These are phyloP conservation scores for Metarhizium album DNA, from an alignment of 2,329 filamentous ascomycete genomes.

Conservation along the genomic window DNA sequence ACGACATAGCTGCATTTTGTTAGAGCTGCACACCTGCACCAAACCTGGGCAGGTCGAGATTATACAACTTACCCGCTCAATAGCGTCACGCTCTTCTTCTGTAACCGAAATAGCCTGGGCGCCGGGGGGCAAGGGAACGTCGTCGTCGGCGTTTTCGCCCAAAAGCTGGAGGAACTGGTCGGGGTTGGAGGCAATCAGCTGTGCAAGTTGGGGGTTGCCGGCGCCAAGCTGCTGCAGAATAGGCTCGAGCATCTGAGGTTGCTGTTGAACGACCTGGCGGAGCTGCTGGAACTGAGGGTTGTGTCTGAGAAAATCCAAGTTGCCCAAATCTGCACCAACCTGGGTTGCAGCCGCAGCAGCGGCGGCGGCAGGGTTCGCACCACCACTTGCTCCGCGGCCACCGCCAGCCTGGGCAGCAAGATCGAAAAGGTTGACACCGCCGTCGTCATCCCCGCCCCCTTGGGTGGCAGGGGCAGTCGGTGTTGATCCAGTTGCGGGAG, in stretches of 20 bases:
- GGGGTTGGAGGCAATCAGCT: constrained; percentile 82
- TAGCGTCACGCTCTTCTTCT: constrained; percentile 91
- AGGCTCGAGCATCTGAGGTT: constrained; percentile 96
- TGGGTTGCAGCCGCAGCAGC: constrained; percentile 40
- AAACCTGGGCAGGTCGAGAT: neutral
- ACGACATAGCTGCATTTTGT: constrained; percentile 60
- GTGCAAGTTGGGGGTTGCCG: constrained; percentile 87
- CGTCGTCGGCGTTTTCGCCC: constrained; percentile 77
- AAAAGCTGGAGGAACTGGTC: constrained; percentile 88
- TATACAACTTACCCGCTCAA: constrained; percentile 62
- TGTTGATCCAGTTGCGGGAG: constrained; percentile 28
- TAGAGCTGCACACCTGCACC: neutral
- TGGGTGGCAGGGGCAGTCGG: constrained; percentile 20
- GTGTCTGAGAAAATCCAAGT: constrained; percentile 86
- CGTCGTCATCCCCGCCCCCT: constrained; percentile 46
- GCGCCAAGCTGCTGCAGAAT: constrained; percentile 93
- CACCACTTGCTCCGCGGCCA: constrained; percentile 29
- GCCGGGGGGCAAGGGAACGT: constrained; percentile 75
- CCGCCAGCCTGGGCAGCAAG: constrained; percentile 67
- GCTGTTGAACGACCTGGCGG: constrained; percentile 91
- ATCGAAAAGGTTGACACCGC: constrained; percentile 81
- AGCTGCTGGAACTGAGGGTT: constrained; percentile 98
- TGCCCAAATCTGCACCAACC: constrained; percentile 50
- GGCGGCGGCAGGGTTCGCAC: constrained; percentile 28
- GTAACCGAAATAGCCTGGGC: constrained; percentile 86